A percentile compares a stretch with the other conserved stretches of the same genome.
These are phyloP conservation scores for Priceomyces carsonii DNA, from an alignment of 805 yeast genomes.

Conservation along the genomic window DNA sequence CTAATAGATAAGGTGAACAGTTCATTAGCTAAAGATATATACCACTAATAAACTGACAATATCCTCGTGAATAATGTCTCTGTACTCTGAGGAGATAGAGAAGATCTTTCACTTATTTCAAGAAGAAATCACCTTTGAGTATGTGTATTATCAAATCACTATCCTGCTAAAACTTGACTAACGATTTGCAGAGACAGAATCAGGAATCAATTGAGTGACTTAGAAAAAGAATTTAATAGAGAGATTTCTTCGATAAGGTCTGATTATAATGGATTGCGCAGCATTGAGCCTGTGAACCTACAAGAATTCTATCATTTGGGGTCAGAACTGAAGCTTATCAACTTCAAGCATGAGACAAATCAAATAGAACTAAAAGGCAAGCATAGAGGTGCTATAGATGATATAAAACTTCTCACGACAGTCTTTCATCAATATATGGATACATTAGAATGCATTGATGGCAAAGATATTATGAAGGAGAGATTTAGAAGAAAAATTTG, in stretches of 20 bases:
- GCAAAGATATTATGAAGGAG: conserved; percentile 18
- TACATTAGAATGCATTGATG: conserved; percentile 9
- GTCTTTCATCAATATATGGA: conserved; percentile 2
- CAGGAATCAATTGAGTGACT: conserved; percentile 10
- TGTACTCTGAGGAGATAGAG: conserved; percentile 2
- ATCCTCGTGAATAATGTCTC: no score
- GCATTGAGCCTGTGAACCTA: conserved; percentile 12
- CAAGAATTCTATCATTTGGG: neutral
- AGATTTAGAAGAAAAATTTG: conserved; percentile 15
- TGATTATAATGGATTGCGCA: conserved; percentile 10
- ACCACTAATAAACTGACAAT: no score
- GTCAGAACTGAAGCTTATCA: neutral
- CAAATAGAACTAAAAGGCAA: neutral
- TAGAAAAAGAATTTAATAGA: conserved; percentile 13
- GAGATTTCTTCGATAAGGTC: conserved; percentile 13
- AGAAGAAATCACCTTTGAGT: conserved; percentile 9
- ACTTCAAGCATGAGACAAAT: neutral
- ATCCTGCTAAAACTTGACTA: neutral
- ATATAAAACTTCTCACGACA: conserved; percentile 5
- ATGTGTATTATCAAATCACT: conserved; percentile 2
- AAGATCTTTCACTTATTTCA: conserved; percentile 8
- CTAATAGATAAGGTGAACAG: no score
- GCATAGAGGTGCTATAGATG: conserved; percentile 3
- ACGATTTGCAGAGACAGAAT: conserved; percentile 8
- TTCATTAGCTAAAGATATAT: no score